phyloP scores from a whole-genome alignment of 148 eudicot genomes.

The Chenopodium quinoa region DNA sequence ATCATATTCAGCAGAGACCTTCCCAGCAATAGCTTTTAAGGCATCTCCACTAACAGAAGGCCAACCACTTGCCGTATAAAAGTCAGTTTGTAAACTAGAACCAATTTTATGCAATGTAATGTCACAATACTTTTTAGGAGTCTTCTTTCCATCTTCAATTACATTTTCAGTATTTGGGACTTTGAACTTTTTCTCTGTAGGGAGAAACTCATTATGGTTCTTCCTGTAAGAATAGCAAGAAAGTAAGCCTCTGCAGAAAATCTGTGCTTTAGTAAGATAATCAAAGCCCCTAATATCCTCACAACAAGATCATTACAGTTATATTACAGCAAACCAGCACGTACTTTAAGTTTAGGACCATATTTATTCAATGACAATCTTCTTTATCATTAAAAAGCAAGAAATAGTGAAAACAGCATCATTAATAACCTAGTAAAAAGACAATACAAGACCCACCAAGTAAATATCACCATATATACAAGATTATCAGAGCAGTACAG shows the following conservation, averaged over 20 bases:
- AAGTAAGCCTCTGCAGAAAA: slow-evolving; percentile 1
- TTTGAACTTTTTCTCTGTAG: slow-evolving; percentile 57
- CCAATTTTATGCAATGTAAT: slow-evolving; percentile 55
- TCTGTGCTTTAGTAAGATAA: neutral
- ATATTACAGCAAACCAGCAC: neutral
- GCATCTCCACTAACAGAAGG: slow-evolving; percentile 90
- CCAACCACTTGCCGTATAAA: slow-evolving; percentile 87
- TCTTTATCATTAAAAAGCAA: neutral
- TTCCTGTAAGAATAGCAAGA: slow-evolving; percentile 41
- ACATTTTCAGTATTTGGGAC: slow-evolving; percentile 70
- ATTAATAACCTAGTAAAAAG: neutral
- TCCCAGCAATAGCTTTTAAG: slow-evolving; percentile 79
- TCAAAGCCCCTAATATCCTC: neutral
- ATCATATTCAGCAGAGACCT: slow-evolving; percentile 82
- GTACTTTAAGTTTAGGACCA: neutral
- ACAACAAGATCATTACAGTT: neutral
- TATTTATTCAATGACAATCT: neutral
- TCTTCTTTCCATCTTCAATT: slow-evolving; percentile 88
- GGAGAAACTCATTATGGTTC: slow-evolving; percentile 57
- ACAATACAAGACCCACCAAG: neutral
- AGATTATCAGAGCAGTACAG: neutral
- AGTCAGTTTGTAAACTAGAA: slow-evolving; percentile 48
- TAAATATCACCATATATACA: neutral
- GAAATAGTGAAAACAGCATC: neutral
- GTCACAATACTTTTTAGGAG: slow-evolving; percentile 59